These are phyloP conservation scores for Saturnispora saitoi DNA, from an alignment of 805 yeast genomes.

Conservation along the genomic window DNA sequence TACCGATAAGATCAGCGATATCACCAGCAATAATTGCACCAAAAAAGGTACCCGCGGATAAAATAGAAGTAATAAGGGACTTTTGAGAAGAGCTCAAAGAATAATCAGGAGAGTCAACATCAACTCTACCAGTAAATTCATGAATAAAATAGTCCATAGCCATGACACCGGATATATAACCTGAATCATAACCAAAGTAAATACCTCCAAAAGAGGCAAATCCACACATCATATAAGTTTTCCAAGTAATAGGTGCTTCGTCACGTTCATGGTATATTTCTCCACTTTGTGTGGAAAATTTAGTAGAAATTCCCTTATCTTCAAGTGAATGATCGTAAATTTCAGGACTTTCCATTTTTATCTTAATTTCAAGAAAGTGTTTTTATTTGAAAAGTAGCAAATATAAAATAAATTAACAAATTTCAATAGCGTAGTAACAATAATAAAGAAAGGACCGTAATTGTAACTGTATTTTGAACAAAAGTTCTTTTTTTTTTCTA, in stretches of 20 bases:
- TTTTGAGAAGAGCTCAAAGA: slow-evolving; percentile 23
- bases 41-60: slow-evolving; percentile 61
- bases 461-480: no score
- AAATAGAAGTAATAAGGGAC: slow-evolving; percentile 53
- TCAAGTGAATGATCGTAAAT: background rate
- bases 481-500: no score
- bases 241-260: slow-evolving; percentile 29
- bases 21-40: slow-evolving; percentile 59
- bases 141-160: slow-evolving; percentile 44
- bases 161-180: slow-evolving; percentile 54
- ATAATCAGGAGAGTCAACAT: slow-evolving; percentile 11
- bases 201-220: slow-evolving; percentile 66
- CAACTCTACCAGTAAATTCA: slow-evolving; percentile 18
- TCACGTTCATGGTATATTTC: slow-evolving; percentile 16
- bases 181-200: slow-evolving; percentile 60
- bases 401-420: no score
- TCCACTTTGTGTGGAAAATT: background rate
- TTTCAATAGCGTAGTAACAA: no score
- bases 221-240: slow-evolving; percentile 33
- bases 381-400: no score
- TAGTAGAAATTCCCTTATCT: background rate
- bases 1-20: slow-evolving; percentile 36
- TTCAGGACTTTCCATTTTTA: background rate
- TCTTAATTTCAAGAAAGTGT: no score
- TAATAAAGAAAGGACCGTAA: no score